phyloP scores from a whole-genome alignment of 2,329 filamentous ascomycete genomes.

The Fusarium verticillioides region DNA sequence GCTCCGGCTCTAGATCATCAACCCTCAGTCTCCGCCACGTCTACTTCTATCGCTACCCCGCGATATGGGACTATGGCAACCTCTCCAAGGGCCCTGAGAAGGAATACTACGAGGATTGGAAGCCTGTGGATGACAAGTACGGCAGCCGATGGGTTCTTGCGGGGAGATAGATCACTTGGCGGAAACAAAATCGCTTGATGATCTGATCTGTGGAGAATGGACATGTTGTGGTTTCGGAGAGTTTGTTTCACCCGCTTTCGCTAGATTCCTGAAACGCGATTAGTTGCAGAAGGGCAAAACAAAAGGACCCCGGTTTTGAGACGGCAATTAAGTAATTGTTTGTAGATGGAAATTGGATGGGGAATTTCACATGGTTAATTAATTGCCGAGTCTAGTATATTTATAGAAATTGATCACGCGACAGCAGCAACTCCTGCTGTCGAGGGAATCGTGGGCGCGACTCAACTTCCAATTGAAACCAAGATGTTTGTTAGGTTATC shows the following conservation, averaged over 20 bases:
- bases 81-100: background rate
- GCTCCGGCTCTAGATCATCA: background rate
- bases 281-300: background rate
- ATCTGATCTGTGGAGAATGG: background rate
- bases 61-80: background rate
- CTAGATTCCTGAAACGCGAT: background rate
- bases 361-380: background rate
- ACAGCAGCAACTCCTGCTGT: background rate
- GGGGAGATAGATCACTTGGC: background rate
- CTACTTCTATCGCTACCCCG: background rate
- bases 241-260: background rate
- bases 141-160: background rate
- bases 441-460: no score
- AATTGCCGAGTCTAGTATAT: background rate
- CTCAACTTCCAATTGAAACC: no score
- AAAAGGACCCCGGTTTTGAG: background rate
- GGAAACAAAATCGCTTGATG: background rate
- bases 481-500: background rate
- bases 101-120: background rate
- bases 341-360: background rate
- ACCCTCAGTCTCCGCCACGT: background rate
- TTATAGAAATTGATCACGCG: background rate
- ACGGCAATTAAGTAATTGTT: background rate
- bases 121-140: background rate
- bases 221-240: background rate